phyloP scores from a whole-genome alignment of 768 basidiomycete genomes.

The Termitomyces sp. region DNA sequence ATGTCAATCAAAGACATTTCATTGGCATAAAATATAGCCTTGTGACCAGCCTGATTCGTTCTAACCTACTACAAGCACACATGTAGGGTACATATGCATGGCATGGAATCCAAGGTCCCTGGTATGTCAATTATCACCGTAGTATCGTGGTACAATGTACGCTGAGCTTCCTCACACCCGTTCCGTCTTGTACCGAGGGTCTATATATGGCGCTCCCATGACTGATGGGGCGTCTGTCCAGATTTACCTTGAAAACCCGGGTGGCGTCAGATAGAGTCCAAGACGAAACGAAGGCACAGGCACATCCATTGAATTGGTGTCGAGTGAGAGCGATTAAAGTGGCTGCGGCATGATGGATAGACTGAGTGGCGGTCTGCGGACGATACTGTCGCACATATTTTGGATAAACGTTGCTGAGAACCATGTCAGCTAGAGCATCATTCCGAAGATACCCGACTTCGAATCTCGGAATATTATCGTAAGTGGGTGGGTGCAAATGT shows the following conservation, averaged over 20 bases:
- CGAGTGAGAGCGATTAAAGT: no score
- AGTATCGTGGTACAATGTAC: no score
- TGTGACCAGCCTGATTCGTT: conserved; percentile 4
- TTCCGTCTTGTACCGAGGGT: conserved; percentile 7
- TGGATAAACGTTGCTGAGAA: no score
- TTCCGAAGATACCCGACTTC: no score
- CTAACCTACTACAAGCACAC: conserved; percentile 1
- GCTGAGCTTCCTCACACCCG: neutral
- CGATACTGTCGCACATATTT: no score
- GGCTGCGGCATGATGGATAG: no score
- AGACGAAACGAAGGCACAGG: no score
- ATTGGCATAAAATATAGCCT: conserved; percentile 3
- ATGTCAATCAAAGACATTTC: conserved; percentile 14
- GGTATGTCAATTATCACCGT: neutral
- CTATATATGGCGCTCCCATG: conserved; percentile 4
- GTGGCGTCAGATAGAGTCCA: neutral
- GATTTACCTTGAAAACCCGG: neutral
- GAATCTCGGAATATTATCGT: no score
- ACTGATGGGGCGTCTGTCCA: conserved; percentile 4
- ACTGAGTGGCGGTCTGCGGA: no score
- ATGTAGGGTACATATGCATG: neutral
- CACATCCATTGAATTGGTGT: no score
- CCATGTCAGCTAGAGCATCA: no score
- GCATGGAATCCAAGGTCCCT: neutral
- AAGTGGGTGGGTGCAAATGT: no score